These are phyloP conservation scores for Stenogyne calaminthoides DNA, from an alignment of 305 asterid species.

Conservation along the genomic window DNA sequence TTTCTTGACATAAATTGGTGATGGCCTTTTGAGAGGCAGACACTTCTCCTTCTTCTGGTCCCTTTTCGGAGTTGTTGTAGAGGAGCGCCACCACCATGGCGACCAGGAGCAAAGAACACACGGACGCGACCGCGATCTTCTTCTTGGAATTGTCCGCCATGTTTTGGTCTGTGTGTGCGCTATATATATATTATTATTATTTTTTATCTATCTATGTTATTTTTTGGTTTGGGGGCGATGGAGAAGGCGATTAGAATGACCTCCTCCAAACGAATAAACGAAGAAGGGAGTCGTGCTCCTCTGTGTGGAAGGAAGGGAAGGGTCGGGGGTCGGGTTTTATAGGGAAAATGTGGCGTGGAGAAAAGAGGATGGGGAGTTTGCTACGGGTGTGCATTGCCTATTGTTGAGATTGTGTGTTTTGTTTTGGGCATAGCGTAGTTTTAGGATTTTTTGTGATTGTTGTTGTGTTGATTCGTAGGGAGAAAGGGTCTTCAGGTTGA, in stretches of 20 bases:
- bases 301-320: background rate
- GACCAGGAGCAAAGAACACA: constrained; percentile 52
- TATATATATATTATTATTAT: too few relatives aligned
- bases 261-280: background rate
- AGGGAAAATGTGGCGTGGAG: background rate
- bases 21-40: constrained; percentile 53
- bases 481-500: background rate
- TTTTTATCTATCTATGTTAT: background rate
- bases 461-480: background rate
- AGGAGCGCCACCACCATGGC: constrained; percentile 64
- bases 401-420: too few relatives aligned
- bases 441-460: background rate
- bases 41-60: background rate
- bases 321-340: background rate
- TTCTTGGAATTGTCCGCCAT: constrained; percentile 35
- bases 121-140: constrained; percentile 39
- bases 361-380: background rate
- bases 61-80: background rate
- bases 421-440: background rate
- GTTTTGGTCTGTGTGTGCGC: too few relatives aligned
- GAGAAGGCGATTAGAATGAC: background rate
- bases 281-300: background rate
- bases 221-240: background rate
- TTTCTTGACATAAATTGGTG: constrained; percentile 49
- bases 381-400: too few relatives aligned